Evolutionary conservation across 2,329 filamentous ascomycete genomes (phyloP).

Genomic region (Phaeophleospora eucalypticola): DNA sequence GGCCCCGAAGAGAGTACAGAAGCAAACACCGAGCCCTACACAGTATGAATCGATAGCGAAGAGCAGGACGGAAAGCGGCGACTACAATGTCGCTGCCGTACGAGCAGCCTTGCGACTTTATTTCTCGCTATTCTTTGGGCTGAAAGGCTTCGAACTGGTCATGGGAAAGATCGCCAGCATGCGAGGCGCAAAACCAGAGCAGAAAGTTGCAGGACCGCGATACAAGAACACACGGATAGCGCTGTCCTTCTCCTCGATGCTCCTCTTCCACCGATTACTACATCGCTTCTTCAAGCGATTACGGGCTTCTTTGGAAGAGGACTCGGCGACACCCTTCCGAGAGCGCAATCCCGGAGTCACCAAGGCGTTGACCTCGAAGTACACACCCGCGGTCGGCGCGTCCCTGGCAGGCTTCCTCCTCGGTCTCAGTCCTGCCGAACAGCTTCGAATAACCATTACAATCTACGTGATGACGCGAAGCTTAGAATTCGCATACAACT

Average conservation of each 20-base stretch:
- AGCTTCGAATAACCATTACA: slow-evolving; percentile 72
- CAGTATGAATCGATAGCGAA: slow-evolving; percentile 48
- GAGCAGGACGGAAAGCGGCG: slow-evolving; percentile 26
- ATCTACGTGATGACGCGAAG: slow-evolving; percentile 79
- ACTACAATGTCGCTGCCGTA: slow-evolving; percentile 47
- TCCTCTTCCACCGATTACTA: slow-evolving; percentile 83
- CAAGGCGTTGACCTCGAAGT: slow-evolving; percentile 70
- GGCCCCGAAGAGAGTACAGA: slow-evolving; percentile 55
- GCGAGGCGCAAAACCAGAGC: slow-evolving; percentile 13
- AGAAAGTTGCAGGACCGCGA: slow-evolving; percentile 12
- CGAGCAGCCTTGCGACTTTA: slow-evolving; percentile 45
- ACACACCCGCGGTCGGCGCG: slow-evolving; percentile 86
- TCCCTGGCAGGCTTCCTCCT: slow-evolving; percentile 80
- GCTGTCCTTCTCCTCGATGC: slow-evolving; percentile 75
- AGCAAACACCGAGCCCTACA: slow-evolving; percentile 48
- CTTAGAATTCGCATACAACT: slow-evolving; percentile 82
- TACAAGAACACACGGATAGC: slow-evolving; percentile 68
- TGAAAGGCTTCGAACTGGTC: slow-evolving; percentile 47
- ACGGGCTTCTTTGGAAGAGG: slow-evolving; percentile 70
- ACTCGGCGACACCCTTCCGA: slow-evolving; percentile 74
- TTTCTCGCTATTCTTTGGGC: slow-evolving; percentile 38
- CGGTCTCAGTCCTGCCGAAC: slow-evolving; percentile 67
- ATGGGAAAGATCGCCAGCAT: slow-evolving; percentile 35
- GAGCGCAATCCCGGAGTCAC: slow-evolving; percentile 75
- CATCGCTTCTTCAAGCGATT: slow-evolving; percentile 84